A percentile compares a stretch with the other conserved stretches of the same genome.
Evolutionary conservation across 352 stramenopile genomes (phyloP).

Genomic region (Thalassiosira delicatula): DNA sequence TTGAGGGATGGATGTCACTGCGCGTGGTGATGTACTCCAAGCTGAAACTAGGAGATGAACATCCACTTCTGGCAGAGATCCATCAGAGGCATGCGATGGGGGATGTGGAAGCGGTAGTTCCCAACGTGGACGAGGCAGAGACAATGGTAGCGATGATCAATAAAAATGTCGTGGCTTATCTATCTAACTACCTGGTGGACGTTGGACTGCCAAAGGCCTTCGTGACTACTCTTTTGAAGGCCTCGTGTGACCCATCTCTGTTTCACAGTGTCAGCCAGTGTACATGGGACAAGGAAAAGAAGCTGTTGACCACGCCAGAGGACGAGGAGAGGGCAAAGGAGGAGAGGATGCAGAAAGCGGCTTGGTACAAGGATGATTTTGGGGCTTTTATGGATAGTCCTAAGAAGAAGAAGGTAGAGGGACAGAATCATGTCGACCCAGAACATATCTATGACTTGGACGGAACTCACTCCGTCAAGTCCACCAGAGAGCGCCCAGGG

Average conservation of each 20-base stretch:
- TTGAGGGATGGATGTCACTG: neutral
- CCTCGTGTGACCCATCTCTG: neutral
- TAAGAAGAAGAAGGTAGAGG: neutral
- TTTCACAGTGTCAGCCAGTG: neutral
- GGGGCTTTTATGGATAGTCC: neutral
- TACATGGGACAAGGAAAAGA: neutral
- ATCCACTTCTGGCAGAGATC: slow-evolving; percentile 10
- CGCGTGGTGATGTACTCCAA: neutral
- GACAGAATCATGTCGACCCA: neutral
- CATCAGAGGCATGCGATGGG: slow-evolving; percentile 5
- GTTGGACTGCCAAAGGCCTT: neutral
- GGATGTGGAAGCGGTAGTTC: neutral
- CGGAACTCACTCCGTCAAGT: neutral
- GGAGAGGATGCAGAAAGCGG: neutral
- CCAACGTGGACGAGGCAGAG: slow-evolving; percentile 6
- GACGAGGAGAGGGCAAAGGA: neutral
- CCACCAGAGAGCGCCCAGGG: neutral
- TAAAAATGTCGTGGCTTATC: neutral
- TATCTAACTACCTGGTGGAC: neutral
- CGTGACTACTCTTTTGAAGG: neutral
- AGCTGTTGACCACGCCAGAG: neutral
- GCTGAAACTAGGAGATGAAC: neutral
- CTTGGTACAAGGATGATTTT: slow-evolving; percentile 7
- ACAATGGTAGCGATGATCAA: slow-evolving; percentile 21
- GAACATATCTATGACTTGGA: neutral